A percentile compares a stretch with the other conserved stretches of the same genome.
phyloP scores from a whole-genome alignment of 805 yeast species.

The Starmerella gropengiesseri region DNA sequence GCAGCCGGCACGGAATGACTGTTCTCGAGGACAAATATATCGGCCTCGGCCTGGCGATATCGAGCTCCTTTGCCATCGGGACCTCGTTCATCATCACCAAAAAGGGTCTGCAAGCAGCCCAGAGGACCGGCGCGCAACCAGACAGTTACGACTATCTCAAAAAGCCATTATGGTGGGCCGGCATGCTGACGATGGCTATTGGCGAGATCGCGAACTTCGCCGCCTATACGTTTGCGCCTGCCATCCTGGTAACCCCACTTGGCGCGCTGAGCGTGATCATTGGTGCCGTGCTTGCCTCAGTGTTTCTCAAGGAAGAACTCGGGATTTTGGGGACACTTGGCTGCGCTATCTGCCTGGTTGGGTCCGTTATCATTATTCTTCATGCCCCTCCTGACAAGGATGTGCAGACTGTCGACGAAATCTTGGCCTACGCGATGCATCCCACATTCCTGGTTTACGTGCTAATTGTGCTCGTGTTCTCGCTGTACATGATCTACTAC shows the following conservation, averaged over 20 bases:
- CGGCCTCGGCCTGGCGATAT: slow-evolving; percentile 77
- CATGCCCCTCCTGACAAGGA: slow-evolving; percentile 96
- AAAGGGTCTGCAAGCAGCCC: slow-evolving; percentile 67
- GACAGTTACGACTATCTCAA: slow-evolving; percentile 69
- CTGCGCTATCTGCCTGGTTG: slow-evolving; percentile 80
- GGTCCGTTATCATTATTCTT: slow-evolving; percentile 74
- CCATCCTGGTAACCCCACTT: slow-evolving; percentile 79
- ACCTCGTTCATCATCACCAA: slow-evolving; percentile 82
- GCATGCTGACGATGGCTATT: slow-evolving; percentile 76
- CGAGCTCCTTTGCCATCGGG: slow-evolving; percentile 82
- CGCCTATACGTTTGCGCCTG: slow-evolving; percentile 92
- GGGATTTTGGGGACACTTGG: slow-evolving; percentile 87
- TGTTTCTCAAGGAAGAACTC: slow-evolving; percentile 73
- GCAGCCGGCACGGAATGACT: no score
- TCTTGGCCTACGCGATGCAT: slow-evolving; percentile 62
- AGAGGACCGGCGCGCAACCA: slow-evolving; percentile 50
- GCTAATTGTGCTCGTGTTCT: slow-evolving; percentile 49
- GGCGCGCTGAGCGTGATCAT: slow-evolving; percentile 86
- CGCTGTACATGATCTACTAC: slow-evolving; percentile 68
- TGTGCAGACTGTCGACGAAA: slow-evolving; percentile 78
- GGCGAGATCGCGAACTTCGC: slow-evolving; percentile 91
- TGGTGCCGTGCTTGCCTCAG: slow-evolving; percentile 81
- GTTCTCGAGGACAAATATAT: slow-evolving; percentile 71
- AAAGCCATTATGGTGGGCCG: slow-evolving; percentile 92
- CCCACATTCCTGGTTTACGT: slow-evolving; percentile 64